Evolutionary conservation across 2,329 filamentous ascomycete species (phyloP).

Genomic region (Raffaelea deltoideospora): DNA sequence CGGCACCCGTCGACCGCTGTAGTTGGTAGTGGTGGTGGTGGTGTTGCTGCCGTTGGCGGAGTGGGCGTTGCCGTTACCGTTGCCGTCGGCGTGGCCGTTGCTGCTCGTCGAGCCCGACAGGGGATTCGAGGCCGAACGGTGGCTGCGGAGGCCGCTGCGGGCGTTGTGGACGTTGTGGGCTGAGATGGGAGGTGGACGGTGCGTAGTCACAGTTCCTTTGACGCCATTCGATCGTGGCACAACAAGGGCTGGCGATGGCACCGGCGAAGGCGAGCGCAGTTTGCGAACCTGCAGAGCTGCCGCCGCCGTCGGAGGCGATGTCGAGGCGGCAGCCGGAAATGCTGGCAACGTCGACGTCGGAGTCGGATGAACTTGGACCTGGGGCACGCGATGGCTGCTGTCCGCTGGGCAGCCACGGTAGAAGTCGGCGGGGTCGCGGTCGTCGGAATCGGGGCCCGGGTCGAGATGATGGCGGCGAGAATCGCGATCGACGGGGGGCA

Average conservation of each 20-base stretch:
- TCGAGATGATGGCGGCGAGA: conserved; percentile 7
- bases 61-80: conserved; percentile 14
- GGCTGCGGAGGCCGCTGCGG: conserved; percentile 25
- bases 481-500: conserved; percentile 1
- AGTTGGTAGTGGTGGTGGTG: conserved; percentile 16
- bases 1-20: too few relatives aligned
- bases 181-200: conserved; percentile 22
- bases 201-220: too few relatives aligned
- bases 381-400: not conserved
- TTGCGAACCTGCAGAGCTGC: too few relatives aligned
- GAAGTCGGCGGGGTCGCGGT: conserved; percentile 5
- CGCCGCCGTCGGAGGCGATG: too few relatives aligned
- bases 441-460: not conserved
- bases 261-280: too few relatives aligned
- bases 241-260: not conserved
- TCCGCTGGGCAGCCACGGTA: conserved; percentile 9
- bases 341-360: too few relatives aligned
- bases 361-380: too few relatives aligned
- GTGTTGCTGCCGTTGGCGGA: conserved; percentile 12
- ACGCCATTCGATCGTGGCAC: conserved; percentile 21
- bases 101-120: conserved; percentile 16
- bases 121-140: conserved; percentile 42
- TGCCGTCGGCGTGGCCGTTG: not conserved
- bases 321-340: too few relatives aligned
- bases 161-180: conserved; percentile 22